phyloP scores from a whole-genome alignment of 2,329 filamentous ascomycete species.

The Aspergillus brunneoviolaceus region DNA sequence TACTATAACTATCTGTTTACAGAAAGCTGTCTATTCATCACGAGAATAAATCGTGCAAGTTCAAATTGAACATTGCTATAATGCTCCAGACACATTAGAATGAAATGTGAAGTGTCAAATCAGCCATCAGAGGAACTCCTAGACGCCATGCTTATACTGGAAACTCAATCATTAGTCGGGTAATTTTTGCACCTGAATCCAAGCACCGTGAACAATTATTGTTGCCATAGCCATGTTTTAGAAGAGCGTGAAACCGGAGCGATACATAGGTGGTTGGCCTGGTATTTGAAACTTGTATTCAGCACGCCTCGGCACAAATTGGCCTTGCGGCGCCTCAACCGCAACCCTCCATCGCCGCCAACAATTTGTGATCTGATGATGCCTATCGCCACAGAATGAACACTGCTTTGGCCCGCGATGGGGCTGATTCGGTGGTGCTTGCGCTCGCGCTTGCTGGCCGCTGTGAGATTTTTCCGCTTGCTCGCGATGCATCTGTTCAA shows the following conservation, averaged over 20 bases:
- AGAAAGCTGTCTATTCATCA: background rate
- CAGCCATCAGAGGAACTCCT: background rate
- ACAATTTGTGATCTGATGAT: conserved; percentile 25
- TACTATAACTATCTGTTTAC: conserved; percentile 10
- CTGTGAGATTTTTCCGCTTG: conserved; percentile 20
- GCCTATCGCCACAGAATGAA: conserved; percentile 24
- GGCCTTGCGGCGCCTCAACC: conserved; percentile 25
- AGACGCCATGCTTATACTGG: conserved; percentile 11
- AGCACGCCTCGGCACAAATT: conserved; percentile 24
- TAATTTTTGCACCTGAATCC: background rate
- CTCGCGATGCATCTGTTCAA: conserved; percentile 28
- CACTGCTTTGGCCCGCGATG: conserved; percentile 12
- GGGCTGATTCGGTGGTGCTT: conserved; percentile 16
- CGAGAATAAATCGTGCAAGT: background rate
- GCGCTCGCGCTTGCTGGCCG: conserved; percentile 26
- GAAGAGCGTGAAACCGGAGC: conserved; percentile 24
- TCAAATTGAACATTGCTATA: background rate
- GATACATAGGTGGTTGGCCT: conserved; percentile 25
- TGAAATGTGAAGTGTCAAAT: background rate
- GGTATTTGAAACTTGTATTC: conserved; percentile 23
- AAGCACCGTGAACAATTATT: background rate
- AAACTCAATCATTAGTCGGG: background rate
- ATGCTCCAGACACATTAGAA: background rate
- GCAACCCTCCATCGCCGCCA: conserved; percentile 26
- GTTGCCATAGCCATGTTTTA: conserved; percentile 5